Percentiles rank a stretch among this genome's conserved stretches.
phyloP scores from a whole-genome alignment of 2,329 filamentous ascomycete genomes.

The Trichophyton equinum region DNA sequence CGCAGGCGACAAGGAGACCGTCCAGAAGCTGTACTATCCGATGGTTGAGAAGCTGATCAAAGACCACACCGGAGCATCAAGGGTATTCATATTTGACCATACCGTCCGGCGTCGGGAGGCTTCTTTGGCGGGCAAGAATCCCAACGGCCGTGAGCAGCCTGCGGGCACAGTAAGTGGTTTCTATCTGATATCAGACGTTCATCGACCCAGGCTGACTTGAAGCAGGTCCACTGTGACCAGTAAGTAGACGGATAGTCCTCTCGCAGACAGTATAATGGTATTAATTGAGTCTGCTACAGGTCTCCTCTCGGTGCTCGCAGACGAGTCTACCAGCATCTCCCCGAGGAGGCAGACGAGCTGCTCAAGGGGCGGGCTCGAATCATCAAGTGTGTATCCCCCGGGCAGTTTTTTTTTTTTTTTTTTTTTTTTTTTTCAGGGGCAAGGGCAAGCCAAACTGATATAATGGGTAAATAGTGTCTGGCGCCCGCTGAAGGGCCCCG shows the following conservation, averaged over 20 bases:
- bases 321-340: constrained; percentile 54
- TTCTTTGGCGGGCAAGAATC: not conserved
- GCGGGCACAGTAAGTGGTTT: not conserved
- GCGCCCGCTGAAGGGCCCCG: constrained; percentile 52
- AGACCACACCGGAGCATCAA: constrained; percentile 51
- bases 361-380: constrained; percentile 63
- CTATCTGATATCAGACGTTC: not conserved
- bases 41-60: constrained; percentile 63
- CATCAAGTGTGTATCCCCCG: constrained; percentile 43
- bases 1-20: not conserved
- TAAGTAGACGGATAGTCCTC: not conserved
- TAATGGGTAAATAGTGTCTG: constrained; percentile 43
- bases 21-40: constrained; percentile 55
- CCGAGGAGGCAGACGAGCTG: constrained; percentile 52
- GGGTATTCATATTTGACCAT: constrained; percentile 72
- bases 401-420: not conserved
- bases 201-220: not conserved
- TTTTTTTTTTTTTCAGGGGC: too few relatives aligned
- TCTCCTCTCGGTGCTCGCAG: not conserved
- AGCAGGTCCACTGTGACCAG: not conserved
- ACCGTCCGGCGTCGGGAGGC: constrained; percentile 55
- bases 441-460: too few relatives aligned
- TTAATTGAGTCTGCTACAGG: not conserved
- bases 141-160: not conserved
- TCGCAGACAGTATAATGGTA: not conserved